These are phyloP conservation scores for Fallopia convolvulus DNA, from an alignment of 148 eudicot species.

Conservation along the genomic window DNA sequence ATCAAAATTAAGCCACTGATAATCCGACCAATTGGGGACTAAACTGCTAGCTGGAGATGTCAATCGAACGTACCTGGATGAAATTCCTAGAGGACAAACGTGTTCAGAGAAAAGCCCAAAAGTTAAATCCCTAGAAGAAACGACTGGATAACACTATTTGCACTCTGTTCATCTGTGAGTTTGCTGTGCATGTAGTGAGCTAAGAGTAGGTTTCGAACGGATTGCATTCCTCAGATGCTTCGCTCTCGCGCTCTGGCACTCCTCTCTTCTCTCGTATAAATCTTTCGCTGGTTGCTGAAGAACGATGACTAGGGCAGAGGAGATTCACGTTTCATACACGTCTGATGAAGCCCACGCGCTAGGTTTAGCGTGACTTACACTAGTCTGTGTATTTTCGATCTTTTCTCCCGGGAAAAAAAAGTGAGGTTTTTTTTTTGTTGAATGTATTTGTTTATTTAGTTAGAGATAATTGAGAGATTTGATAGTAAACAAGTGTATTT, in stretches of 20 bases:
- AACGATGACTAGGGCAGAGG: conserved; percentile 41
- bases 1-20: neutral
- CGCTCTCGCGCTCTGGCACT: conserved; percentile 16
- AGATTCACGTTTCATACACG: conserved; percentile 5
- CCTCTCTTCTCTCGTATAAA: conserved; percentile 8
- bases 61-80: conserved; percentile 15
- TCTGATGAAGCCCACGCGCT: conserved; percentile 2
- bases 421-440: too few relatives aligned
- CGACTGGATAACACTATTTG: neutral
- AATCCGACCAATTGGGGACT: conserved; percentile 6
- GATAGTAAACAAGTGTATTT: too few relatives aligned
- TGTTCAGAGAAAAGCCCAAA: neutral
- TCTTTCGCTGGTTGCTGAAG: conserved; percentile 16
- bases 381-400: neutral
- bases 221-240: conserved; percentile 7
- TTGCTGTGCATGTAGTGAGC: neutral
- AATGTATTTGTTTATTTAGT: too few relatives aligned
- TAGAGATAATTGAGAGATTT: too few relatives aligned
- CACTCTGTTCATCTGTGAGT: neutral
- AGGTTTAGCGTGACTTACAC: neutral
- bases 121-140: conserved; percentile 38
- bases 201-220: neutral
- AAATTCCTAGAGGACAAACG: neutral
- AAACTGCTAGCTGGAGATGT: conserved; percentile 17
- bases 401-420: too few relatives aligned